Conservation (phyloP, 148 eudicot species). For the Camellia lanceoleosa region DNA sequence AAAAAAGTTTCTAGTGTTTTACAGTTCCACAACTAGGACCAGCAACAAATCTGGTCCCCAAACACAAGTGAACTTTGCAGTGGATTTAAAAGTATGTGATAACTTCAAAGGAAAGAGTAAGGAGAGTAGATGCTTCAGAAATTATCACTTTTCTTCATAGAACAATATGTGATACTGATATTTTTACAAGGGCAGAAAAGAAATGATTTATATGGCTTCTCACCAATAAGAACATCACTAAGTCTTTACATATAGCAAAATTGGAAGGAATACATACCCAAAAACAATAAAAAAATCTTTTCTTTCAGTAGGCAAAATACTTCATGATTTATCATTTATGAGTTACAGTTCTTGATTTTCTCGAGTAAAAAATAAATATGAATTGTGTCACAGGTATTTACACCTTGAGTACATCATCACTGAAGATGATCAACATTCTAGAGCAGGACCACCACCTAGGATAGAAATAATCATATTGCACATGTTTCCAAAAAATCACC, state of each 20-base stretch:
- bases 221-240: neutral
- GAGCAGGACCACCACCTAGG: neutral
- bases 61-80: no score
- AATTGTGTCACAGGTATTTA: neutral
- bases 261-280: neutral
- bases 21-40: no score
- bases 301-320: neutral
- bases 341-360: neutral
- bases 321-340: neutral
- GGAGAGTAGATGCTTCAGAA: neutral
- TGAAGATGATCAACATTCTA: neutral
- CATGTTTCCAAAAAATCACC: neutral
- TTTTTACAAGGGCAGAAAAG: neutral
- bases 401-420: neutral
- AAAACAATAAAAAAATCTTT: neutral
- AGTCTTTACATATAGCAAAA: neutral
- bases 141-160: neutral
- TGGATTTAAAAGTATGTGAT: no score
- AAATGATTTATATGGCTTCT: neutral
- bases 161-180: neutral
- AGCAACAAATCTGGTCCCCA: no score
- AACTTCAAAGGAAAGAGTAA: neutral
- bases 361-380: neutral
- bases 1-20: neutral
- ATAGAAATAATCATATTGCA: neutral